phyloP scores from a whole-genome alignment of 2,329 filamentous ascomycete species.

The Orbilia quercus region DNA sequence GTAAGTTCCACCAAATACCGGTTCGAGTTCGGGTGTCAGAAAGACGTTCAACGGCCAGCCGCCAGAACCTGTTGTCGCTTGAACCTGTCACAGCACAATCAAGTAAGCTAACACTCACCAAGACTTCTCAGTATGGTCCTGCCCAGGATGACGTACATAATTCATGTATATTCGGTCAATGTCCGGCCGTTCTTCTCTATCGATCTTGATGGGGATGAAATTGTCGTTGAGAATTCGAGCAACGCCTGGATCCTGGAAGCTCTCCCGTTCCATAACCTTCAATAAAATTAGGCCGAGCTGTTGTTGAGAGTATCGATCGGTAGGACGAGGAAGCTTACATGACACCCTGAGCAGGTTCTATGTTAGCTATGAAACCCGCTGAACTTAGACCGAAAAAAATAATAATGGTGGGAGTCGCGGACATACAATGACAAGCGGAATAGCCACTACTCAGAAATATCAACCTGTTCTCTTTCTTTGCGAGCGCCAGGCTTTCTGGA shows the following conservation, averaged over 20 bases:
- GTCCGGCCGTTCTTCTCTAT: conserved; percentile 88
- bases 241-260: conserved; percentile 84
- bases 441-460: conserved; percentile 96
- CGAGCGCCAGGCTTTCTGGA: conserved; percentile 78
- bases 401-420: conserved; percentile 3
- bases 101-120: neutral
- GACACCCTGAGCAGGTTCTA: conserved; percentile 63
- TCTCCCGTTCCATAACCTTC: conserved; percentile 89
- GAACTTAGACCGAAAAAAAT: no score
- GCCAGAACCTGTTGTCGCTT: conserved; percentile 79
- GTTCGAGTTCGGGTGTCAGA: conserved; percentile 89
- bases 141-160: conserved; percentile 68
- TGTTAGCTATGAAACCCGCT: conserved; percentile 15
- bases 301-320: neutral
- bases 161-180: conserved; percentile 98
- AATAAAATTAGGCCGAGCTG: neutral
- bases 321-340: conserved; percentile 57
- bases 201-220: conserved; percentile 92
- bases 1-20: conserved; percentile 95
- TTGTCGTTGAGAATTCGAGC: conserved; percentile 83
- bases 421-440: conserved; percentile 90
- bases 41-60: conserved; percentile 99
- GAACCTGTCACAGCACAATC: conserved; percentile 65
- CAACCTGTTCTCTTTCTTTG: conserved; percentile 83
- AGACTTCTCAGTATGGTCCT: neutral